Base-by-base conservation (phyloP, 768 basidiomycete species). In the Psilocybe cubensis region DNA sequence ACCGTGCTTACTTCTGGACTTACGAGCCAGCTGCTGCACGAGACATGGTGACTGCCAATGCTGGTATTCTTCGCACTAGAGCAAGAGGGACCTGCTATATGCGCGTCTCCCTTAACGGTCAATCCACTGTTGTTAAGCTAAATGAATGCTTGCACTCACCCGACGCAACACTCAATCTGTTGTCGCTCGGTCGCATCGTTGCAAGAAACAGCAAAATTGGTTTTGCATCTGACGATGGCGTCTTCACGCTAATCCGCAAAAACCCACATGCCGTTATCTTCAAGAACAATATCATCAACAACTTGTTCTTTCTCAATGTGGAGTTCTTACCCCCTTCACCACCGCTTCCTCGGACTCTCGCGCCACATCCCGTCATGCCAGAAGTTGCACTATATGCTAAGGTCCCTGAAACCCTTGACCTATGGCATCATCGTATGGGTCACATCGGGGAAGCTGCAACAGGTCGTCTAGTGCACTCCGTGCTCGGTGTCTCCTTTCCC, bases 361-460 rank as follows among this genome's bases (percentile, higher is more conserved):
- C n/a, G n/a, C n/a, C n/a, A n/a, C n/a, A n/a, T n/a, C n/a, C n/a
- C n/a, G n/a, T n/a, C n/a, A n/a, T n/a, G n/a, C n/a, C 51, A 48
- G 12, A 28, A 21, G 9, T 24, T 54, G 3, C n/a, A 40, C 5
- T 31, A 44, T 3, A 33, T 60, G 17, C 54, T 60, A 0, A 38
- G n/a, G 35, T 38, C 11, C 5, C 12, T 4, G 12, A 38, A 17
- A 38, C 35, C n/a, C 4, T 38, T 11, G 57, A 52, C 3, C 57
- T 68, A 0, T 71, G 67, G 68, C 72, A 71, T 51, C 41, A 62
- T n/a, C 56, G 60, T 4, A 57, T 70, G 33, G 69, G 70, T 7
- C 70, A 73, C 28, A 49, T 64, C 25, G 63, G 65, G 4, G n/a
- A 33, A 0, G 63, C 66, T 17, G 56, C 66, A 0, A 68, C 65